A percentile compares a stretch with the other conserved stretches of the same genome.
phyloP scores from a whole-genome alignment of 352 stramenopile species.

The Globisporangium nunn region DNA sequence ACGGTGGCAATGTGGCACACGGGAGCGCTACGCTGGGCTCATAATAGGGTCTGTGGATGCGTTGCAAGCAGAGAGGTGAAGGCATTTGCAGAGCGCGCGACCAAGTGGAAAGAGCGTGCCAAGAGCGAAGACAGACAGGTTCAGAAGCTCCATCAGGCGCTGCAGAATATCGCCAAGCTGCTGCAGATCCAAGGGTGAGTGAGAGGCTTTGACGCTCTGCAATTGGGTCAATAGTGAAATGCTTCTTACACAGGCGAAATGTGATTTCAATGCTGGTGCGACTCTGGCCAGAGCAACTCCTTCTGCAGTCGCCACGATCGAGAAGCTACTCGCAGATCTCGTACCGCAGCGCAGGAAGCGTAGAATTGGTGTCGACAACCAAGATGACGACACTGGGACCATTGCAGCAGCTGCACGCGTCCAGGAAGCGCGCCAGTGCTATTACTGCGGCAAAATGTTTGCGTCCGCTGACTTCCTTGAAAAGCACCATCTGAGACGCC shows the following conservation, averaged over 20 bases:
- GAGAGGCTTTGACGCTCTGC: too few relatives aligned
- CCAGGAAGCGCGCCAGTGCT: slow-evolving; percentile 46
- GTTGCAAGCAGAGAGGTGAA: slow-evolving; percentile 30
- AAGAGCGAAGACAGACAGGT: slow-evolving; percentile 46
- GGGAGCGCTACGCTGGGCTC: neutral
- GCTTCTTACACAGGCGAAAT: neutral
- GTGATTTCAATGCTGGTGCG: neutral
- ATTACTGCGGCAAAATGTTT: slow-evolving; percentile 64
- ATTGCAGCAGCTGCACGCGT: slow-evolving; percentile 6
- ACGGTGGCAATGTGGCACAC: too few relatives aligned
- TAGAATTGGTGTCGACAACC: slow-evolving; percentile 1
- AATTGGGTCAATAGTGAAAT: too few relatives aligned
- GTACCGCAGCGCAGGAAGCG: slow-evolving; percentile 17
- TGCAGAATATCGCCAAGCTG: slow-evolving; percentile 69
- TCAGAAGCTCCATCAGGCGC: slow-evolving; percentile 70
- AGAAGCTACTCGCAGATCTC: slow-evolving; percentile 44
- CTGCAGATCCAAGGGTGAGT: slow-evolving; percentile 58
- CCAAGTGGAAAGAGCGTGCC: slow-evolving; percentile 51
- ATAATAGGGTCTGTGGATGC: too few relatives aligned
- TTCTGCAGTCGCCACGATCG: slow-evolving; percentile 47
- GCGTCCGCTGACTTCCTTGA: slow-evolving; percentile 50
- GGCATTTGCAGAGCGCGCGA: slow-evolving; percentile 20
- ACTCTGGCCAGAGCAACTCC: slow-evolving; percentile 30
- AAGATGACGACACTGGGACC: slow-evolving; percentile 1
- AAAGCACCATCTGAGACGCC: slow-evolving; percentile 50